Percentiles rank a stretch among this genome's conserved stretches.
These are phyloP conservation scores for Paramecium pentaurelia DNA, from an alignment of 73 alveolate genomes.

Conservation along the genomic window DNA sequence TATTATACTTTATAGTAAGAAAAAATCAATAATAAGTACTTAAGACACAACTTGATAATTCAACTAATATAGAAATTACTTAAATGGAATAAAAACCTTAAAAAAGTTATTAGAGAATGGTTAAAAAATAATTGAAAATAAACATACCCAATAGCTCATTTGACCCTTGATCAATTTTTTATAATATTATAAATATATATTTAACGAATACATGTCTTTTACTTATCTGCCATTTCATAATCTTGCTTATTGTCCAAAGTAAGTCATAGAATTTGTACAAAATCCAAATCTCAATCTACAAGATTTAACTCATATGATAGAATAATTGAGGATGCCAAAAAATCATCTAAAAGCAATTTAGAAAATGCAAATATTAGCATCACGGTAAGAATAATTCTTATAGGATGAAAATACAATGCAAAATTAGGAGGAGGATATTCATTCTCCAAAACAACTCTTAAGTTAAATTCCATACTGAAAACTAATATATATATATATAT, in stretches of 20 bases:
- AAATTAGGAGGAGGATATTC: not conserved
- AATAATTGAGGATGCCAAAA: not conserved
- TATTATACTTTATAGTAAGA: not conserved
- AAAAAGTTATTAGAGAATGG: not conserved
- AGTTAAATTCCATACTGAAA: not conserved
- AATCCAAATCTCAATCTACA: not conserved
- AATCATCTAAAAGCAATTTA: constrained; percentile 17
- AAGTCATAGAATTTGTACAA: constrained; percentile 26
- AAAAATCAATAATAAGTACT: not conserved
- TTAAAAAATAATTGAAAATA: not conserved
- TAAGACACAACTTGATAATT: not conserved
- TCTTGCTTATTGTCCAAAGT: constrained; percentile 40
- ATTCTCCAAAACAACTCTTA: not conserved
- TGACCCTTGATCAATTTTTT: not conserved
- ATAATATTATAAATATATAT: not conserved
- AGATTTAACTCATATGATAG: constrained; percentile 14
- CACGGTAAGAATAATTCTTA: constrained; percentile 28
- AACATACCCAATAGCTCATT: not conserved
- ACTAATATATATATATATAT: not conserved
- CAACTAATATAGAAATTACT: not conserved
- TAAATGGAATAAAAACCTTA: not conserved
- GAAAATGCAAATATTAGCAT: constrained; percentile 8
- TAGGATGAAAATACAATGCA: not conserved
- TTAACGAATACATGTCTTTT: constrained; percentile 35
- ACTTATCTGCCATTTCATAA: constrained; percentile 23